Conservation (phyloP, 148 eudicot species). For the Rhododendron vialii region DNA sequence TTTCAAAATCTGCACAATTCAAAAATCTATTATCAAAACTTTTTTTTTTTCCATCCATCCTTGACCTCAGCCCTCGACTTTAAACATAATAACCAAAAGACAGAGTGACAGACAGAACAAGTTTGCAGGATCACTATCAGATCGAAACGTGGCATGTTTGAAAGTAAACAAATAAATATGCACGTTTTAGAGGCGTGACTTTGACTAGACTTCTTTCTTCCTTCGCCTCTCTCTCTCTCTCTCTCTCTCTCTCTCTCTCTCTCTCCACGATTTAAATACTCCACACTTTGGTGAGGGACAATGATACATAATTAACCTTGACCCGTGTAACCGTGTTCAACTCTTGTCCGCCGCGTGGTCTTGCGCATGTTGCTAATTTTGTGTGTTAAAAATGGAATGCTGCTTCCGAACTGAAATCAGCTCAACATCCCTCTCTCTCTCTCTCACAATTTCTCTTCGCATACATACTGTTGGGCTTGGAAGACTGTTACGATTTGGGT, state of each 20-base stretch:
- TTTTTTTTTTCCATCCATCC: not conserved
- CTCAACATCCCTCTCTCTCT: not conserved
- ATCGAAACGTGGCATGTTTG: not conserved
- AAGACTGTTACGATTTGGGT: not conserved
- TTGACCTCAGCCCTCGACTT: not conserved
- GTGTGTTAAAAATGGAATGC: not conserved
- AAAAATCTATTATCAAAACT: too few species aligned
- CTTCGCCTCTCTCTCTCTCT: too few species aligned
- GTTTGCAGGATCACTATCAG: not conserved
- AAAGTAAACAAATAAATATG: not conserved
- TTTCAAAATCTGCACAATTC: too few species aligned
- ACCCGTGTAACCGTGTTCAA: not conserved
- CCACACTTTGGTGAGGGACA: not conserved
- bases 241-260: not conserved
- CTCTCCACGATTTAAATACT: not conserved
- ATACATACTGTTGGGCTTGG: not conserved
- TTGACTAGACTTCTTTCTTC: not conserved
- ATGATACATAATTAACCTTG: not conserved
- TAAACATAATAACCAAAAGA: not conserved
- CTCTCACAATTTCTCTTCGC: not conserved
- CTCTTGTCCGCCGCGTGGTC: conserved; percentile 7
- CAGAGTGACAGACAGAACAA: not conserved
- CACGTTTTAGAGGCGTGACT: not conserved
- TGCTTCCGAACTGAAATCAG: not conserved
- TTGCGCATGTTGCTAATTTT: not conserved